Conservation (phyloP, 2,329 filamentous ascomycete genomes). For the Colletotrichum karsti region DNA sequence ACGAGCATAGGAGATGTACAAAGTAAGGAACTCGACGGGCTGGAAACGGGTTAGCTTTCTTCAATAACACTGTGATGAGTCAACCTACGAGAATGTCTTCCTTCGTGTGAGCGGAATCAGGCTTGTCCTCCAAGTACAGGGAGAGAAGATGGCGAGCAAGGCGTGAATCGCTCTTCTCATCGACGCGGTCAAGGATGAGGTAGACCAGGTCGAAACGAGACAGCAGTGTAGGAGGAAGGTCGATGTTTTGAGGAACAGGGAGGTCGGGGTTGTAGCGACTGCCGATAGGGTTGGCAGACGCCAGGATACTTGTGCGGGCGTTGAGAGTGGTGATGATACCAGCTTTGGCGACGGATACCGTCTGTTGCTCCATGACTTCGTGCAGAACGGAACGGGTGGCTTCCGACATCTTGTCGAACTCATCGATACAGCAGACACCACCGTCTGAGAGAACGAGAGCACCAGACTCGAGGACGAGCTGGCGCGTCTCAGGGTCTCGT, state of each 20-base stretch:
- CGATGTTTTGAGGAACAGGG: slow-evolving; percentile 97
- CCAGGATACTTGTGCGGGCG: slow-evolving; percentile 92
- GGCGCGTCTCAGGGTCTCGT: slow-evolving; percentile 80
- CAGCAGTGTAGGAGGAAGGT: slow-evolving; percentile 91
- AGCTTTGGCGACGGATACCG: slow-evolving; percentile 86
- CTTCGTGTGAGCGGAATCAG: slow-evolving; percentile 78
- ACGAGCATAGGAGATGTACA: slow-evolving; percentile 97
- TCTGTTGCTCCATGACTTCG: slow-evolving; percentile 91
- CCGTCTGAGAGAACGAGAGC: slow-evolving; percentile 83
- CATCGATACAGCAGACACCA: slow-evolving; percentile 85
- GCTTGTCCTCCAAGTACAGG: slow-evolving; percentile 96
- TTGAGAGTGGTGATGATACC: slow-evolving; percentile 98
- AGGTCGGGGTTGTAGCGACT: slow-evolving; percentile 97
- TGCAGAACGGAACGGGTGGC: slow-evolving; percentile 81
- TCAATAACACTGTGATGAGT: not conserved
- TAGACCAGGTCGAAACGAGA: slow-evolving; percentile 98
- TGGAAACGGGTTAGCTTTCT: slow-evolving; percentile 45
- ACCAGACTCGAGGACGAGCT: slow-evolving; percentile 83
- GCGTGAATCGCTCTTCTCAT: slow-evolving; percentile 88
- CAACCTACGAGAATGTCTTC: slow-evolving; percentile 81
- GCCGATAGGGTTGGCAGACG: slow-evolving; percentile 96
- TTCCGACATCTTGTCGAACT: slow-evolving; percentile 89
- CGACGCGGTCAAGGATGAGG: slow-evolving; percentile 91
- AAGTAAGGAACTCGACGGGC: slow-evolving; percentile 94
- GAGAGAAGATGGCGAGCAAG: slow-evolving; percentile 92